Base-by-base conservation (phyloP, 2,329 filamentous ascomycete genomes). In the Trichoderma gracile region DNA sequence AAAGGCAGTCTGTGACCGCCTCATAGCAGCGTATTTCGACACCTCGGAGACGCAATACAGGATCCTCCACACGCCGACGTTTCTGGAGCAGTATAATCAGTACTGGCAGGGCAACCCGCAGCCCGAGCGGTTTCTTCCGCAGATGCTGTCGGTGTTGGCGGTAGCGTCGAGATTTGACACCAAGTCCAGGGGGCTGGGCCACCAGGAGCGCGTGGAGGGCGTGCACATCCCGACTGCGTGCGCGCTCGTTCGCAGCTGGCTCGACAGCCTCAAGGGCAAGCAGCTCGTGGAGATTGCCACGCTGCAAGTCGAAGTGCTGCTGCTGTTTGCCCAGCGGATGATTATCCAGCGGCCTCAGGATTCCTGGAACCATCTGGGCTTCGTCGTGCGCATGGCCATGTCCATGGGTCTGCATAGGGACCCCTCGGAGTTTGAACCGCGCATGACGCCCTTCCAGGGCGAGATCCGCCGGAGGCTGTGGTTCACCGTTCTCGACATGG, bases 391-490 rank as follows among this genome's bases (percentile, higher is more conserved):
- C 17, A 82, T 84, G 76, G 84, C 82, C 33, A 86, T 86, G 83
- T 82, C 80, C 3, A 85, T 86, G 82, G 84, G 83, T 3, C 74
- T 86, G 53, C 84, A 86, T 68, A 79, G 83, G 4, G 84, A 86
- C 60, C 82, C 84, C 3, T 80, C 80, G 15, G 84, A 86, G 67
- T 84, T 82, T 63, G 76, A 78, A 27, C 75, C 77, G 3, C 78
- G 80, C 33, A 80, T 86, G 58, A 76, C 78, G 5, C 76, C 81
- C 0, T 86, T 84, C 68, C 77, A 80, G 50, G 80, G 79, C n/a
- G 84, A 86, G 71, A 77, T 81, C 66, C 76, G 84, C 40, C 78
- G 84, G n/a, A 78, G 81, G 65, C 71, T 86, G 25, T 86, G 84
- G 84, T 84, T 79, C 57, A 83, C 82, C 3, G 81, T 86, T 46